Conservation (phyloP, 2,329 filamentous ascomycete species). For the Cryphonectria carpinicola region DNA sequence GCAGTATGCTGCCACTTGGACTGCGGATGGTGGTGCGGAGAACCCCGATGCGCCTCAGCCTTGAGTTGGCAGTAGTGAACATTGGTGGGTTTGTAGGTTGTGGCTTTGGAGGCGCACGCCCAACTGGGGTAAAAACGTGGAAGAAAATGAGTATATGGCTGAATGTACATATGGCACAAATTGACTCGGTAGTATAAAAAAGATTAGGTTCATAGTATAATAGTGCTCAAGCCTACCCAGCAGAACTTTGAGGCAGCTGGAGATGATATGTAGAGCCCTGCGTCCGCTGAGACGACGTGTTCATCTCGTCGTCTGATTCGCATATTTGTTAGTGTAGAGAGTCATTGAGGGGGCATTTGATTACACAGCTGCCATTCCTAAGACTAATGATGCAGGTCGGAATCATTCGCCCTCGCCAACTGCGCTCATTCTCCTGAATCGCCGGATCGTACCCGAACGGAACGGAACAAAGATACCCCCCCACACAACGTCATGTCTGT, state of each 20-base stretch:
- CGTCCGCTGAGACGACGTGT: neutral
- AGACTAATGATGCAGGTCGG: neutral
- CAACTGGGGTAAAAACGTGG: neutral
- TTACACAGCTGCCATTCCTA: neutral
- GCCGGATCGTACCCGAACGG: neutral
- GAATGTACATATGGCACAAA: neutral
- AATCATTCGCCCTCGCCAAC: neutral
- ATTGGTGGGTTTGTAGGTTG: neutral
- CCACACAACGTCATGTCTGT: neutral
- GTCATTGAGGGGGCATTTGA: neutral
- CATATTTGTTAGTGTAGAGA: neutral
- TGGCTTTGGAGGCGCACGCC: neutral
- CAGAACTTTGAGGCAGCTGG: too few relatives aligned
- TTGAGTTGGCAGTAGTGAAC: neutral
- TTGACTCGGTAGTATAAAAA: neutral
- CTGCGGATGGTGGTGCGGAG: constrained; percentile 12
- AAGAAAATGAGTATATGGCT: neutral
- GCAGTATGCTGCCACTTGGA: constrained; percentile 14
- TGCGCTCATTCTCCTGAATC: neutral
- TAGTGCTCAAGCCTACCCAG: too few relatives aligned
- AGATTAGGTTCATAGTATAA: neutral
- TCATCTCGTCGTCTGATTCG: neutral
- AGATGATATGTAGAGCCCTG: too few relatives aligned
- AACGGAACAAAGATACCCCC: neutral
- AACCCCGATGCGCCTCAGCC: constrained; percentile 6